Evolutionary conservation across 2,329 filamentous ascomycete genomes (phyloP).

Genomic region (Calycina herbarum): DNA sequence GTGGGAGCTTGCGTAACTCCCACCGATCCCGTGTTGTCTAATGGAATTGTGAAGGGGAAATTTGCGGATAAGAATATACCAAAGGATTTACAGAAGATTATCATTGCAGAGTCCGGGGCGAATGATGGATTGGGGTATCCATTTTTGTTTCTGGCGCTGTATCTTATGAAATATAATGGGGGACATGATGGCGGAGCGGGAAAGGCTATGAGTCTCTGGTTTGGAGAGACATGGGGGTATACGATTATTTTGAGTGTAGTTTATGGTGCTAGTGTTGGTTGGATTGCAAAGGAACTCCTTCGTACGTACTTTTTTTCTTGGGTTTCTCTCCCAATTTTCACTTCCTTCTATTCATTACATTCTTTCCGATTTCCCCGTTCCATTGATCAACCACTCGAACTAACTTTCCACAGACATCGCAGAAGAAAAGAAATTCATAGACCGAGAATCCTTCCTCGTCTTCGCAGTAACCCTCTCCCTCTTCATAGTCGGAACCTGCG

Average conservation of each 20-base stretch:
- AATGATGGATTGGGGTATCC: constrained; percentile 84
- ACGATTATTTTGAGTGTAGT: constrained; percentile 74
- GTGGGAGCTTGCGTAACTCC: constrained; percentile 88
- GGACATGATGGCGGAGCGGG: constrained; percentile 57
- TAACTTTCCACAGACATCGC: constrained; percentile 43
- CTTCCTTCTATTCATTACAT: neutral
- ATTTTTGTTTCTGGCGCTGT: constrained; percentile 82
- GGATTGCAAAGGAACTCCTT: constrained; percentile 77
- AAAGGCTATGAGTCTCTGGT: constrained; percentile 76
- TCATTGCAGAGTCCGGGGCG: constrained; percentile 77
- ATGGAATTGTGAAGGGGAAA: constrained; percentile 88
- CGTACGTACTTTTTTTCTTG: constrained; percentile 55
- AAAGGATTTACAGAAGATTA: constrained; percentile 75
- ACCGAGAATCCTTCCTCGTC: constrained; percentile 39
- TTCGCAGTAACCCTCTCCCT: constrained; percentile 80
- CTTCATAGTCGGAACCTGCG: constrained; percentile 84
- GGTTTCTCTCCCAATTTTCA: neutral
- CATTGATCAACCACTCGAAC: neutral
- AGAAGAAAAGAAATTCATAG: constrained; percentile 70
- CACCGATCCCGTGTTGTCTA: constrained; percentile 84
- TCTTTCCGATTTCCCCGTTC: neutral
- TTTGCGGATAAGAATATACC: constrained; percentile 92
- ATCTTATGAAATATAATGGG: constrained; percentile 75
- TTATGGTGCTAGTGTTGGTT: constrained; percentile 77
- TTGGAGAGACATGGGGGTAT: constrained; percentile 83